phyloP scores from a whole-genome alignment of 164 flowering plant species.

The Chimonanthus salicifolius region DNA sequence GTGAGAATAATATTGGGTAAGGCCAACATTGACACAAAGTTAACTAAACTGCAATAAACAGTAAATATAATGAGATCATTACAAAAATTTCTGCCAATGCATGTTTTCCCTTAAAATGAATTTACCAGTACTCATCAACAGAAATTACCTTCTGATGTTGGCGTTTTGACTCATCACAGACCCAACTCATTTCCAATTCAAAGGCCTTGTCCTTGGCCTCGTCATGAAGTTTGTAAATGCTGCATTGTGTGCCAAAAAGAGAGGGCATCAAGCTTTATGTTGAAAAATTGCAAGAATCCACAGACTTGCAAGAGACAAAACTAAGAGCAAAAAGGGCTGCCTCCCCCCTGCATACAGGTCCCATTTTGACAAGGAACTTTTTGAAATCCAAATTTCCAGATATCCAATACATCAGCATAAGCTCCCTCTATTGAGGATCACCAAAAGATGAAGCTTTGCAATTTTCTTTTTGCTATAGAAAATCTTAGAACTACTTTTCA shows the following conservation, averaged over 20 bases:
- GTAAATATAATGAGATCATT: neutral
- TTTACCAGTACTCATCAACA: neutral
- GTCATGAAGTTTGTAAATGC: slow-evolving; percentile 87
- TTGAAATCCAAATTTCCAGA: neutral
- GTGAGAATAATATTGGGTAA: neutral
- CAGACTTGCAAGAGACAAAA: neutral
- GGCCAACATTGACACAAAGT: neutral
- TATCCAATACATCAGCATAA: neutral
- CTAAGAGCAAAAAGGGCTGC: neutral
- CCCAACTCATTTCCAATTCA: slow-evolving; percentile 96
- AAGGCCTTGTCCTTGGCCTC: slow-evolving; percentile 98
- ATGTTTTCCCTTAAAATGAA: neutral
- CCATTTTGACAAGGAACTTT: neutral
- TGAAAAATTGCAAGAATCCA: neutral
- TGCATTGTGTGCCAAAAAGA: slow-evolving; percentile 18
- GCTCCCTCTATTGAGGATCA: neutral
- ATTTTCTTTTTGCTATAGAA: neutral
- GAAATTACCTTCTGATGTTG: slow-evolving; percentile 75
- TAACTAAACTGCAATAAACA: neutral
- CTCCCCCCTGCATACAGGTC: neutral
- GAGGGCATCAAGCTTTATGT: neutral
- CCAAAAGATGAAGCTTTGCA: neutral
- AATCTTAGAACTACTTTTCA: too few relatives aligned
- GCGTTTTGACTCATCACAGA: slow-evolving; percentile 92
- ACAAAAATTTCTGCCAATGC: neutral